Percentiles rank a stretch among this genome's conserved stretches.
These are phyloP conservation scores for Mucor lusitanicus DNA, from an alignment of 371 early-diverging fungal genomes.

Conservation along the genomic window DNA sequence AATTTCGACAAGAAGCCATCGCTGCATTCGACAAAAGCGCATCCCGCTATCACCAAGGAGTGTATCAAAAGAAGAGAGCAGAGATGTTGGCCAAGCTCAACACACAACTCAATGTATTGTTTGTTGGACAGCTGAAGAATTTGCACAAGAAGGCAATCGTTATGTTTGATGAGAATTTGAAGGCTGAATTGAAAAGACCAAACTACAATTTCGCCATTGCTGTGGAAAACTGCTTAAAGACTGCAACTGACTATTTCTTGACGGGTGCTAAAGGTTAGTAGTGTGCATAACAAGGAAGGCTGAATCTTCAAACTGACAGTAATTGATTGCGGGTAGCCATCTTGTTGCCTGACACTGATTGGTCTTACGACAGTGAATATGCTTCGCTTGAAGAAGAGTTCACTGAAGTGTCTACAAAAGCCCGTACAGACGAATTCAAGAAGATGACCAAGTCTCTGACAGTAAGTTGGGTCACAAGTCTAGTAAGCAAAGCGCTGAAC, in stretches of 20 bases:
- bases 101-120: slow-evolving; percentile 74
- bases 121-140: slow-evolving; percentile 85
- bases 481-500: background rate
- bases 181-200: slow-evolving; percentile 42
- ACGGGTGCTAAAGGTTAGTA: slow-evolving; percentile 22
- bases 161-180: slow-evolving; percentile 56
- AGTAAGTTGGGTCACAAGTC: background rate
- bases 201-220: slow-evolving; percentile 57
- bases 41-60: slow-evolving; percentile 85
- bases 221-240: slow-evolving; percentile 39
- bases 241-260: slow-evolving; percentile 37
- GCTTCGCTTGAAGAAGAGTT: slow-evolving; percentile 69
- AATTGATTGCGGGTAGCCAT: slow-evolving; percentile 28
- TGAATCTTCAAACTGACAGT: background rate
- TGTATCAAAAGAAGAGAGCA: slow-evolving; percentile 83
- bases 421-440: slow-evolving; percentile 77
- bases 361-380: slow-evolving; percentile 73
- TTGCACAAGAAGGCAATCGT: slow-evolving; percentile 70
- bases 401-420: slow-evolving; percentile 61
- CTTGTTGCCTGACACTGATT: slow-evolving; percentile 69
- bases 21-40: slow-evolving; percentile 86
- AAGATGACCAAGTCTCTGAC: slow-evolving; percentile 67
- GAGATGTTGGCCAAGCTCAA: slow-evolving; percentile 81
- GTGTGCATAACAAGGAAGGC: background rate
- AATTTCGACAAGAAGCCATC: slow-evolving; percentile 62